Conservation (phyloP, 805 yeast species). For the Kodamaea kakaduensis region DNA sequence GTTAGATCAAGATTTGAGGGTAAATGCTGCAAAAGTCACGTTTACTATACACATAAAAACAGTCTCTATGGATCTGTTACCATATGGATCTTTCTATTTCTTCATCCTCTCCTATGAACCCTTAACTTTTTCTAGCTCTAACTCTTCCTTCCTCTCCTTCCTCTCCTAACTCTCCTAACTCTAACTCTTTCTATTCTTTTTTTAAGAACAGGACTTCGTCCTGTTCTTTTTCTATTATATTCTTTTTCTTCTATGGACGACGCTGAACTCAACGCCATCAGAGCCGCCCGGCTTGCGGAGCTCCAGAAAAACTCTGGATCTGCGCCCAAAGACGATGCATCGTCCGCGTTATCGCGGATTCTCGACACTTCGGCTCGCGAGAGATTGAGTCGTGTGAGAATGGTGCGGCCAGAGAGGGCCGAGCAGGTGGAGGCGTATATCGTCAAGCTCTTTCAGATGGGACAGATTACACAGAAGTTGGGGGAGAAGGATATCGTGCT, state of each 20-base stretch:
- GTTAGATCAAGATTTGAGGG: too few species aligned
- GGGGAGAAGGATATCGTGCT: conserved; percentile 78
- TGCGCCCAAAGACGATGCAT: conserved; percentile 40
- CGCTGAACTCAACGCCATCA: conserved; percentile 79
- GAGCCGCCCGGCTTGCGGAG: conserved; percentile 89
- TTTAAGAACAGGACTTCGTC: too few species aligned
- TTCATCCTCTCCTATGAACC: too few species aligned
- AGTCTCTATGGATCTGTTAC: too few species aligned
- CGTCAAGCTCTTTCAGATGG: conserved; percentile 66
- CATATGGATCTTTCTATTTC: too few species aligned
- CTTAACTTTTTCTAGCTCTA: too few species aligned
- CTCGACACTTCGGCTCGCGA: conserved; percentile 84
- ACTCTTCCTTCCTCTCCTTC: too few species aligned
- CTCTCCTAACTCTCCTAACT: too few species aligned
- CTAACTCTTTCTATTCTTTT: background rate
- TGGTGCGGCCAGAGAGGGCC: conserved; percentile 91
- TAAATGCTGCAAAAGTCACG: too few species aligned
- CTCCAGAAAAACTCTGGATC: conserved; percentile 51
- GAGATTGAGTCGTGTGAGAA: conserved; percentile 75
- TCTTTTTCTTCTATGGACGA: conserved; percentile 60
- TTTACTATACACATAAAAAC: too few species aligned
- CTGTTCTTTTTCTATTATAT: background rate
- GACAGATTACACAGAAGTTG: conserved; percentile 71
- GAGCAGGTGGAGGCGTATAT: conserved; percentile 80
- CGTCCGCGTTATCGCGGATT: conserved; percentile 55